phyloP scores from a whole-genome alignment of 1,139 yeast genomes.

The Hemisphaericaspora subhashii region DNA sequence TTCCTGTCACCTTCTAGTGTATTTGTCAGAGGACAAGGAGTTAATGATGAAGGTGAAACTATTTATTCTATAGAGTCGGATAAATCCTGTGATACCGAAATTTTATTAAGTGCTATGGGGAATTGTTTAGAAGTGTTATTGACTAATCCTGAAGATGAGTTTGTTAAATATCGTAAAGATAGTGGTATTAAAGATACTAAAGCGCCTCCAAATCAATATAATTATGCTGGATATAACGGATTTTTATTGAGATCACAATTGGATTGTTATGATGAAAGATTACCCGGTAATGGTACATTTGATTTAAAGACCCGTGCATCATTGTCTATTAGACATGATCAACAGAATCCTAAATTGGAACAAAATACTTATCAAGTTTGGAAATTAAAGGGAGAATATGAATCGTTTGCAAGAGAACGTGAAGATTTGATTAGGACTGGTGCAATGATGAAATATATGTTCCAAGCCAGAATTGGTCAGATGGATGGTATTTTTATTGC shows the following conservation, averaged over 20 bases:
- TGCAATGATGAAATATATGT: conserved; percentile 76
- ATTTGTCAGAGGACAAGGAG: conserved; percentile 38
- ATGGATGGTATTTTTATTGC: conserved; percentile 97
- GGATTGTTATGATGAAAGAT: conserved; percentile 72
- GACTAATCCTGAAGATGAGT: conserved; percentile 55
- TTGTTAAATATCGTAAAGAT: conserved; percentile 26
- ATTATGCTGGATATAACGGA: conserved; percentile 67
- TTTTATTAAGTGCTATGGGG: conserved; percentile 76
- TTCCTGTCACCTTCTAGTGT: conserved; percentile 38
- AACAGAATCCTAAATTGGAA: conserved; percentile 56
- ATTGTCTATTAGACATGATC: conserved; percentile 78
- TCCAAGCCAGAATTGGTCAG: conserved; percentile 92
- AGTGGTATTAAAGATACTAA: conserved; percentile 19
- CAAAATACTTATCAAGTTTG: conserved; percentile 62
- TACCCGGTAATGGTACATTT: conserved; percentile 91
- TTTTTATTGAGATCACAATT: conserved; percentile 88
- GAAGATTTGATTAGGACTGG: conserved; percentile 71
- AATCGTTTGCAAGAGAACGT: conserved; percentile 79
- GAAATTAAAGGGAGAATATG: conserved; percentile 61
- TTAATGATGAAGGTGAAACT: conserved; percentile 24
- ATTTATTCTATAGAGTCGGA: conserved; percentile 72
- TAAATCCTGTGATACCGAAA: conserved; percentile 65
- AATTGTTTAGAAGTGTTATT: conserved; percentile 73
- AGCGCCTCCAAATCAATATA: conserved; percentile 46
- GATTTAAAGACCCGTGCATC: conserved; percentile 93